A percentile compares a stretch with the other conserved stretches of the same genome.
phyloP scores from a whole-genome alignment of 192 early-diverging fungal genomes.

The Rhizoclosmatium globosum region DNA sequence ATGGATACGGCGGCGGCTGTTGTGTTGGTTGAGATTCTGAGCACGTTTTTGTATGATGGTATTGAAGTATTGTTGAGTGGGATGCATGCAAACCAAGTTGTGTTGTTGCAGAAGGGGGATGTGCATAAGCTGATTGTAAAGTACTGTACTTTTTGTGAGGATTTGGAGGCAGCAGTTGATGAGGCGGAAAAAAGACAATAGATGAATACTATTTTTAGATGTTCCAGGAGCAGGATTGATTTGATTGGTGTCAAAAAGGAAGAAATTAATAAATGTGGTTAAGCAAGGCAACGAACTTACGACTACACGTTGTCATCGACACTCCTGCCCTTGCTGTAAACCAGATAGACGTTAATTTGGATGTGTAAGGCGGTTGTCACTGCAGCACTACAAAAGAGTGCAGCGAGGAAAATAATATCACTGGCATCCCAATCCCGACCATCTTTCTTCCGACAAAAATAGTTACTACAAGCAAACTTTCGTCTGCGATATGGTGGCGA shows the following conservation, averaged over 20 bases:
- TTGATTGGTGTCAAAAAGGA: too few relatives aligned
- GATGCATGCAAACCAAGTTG: conserved; percentile 12
- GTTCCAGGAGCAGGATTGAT: too few relatives aligned
- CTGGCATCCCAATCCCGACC: background rate
- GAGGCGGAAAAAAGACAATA: background rate
- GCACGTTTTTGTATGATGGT: conserved; percentile 27
- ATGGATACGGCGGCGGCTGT: conserved; percentile 43
- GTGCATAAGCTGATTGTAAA: conserved; percentile 6
- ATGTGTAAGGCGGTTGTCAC: background rate
- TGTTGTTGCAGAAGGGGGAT: conserved; percentile 30
- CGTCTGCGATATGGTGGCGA: background rate
- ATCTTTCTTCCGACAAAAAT: background rate
- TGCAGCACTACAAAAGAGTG: background rate
- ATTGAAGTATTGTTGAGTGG: conserved; percentile 38
- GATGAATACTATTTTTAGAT: too few relatives aligned
- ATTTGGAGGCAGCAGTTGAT: conserved; percentile 33
- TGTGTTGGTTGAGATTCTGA: conserved; percentile 31
- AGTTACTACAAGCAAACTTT: background rate
- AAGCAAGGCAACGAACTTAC: too few relatives aligned
- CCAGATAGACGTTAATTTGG: background rate
- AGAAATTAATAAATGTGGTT: too few relatives aligned
- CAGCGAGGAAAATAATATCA: background rate
- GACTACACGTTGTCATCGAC: background rate
- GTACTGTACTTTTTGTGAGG: conserved; percentile 12
- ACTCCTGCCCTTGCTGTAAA: background rate